Percentiles rank a stretch among this genome's conserved stretches.
Evolutionary conservation across 306 rosid genomes (phyloP).

Genomic region (Adenanthera pavonina): DNA sequence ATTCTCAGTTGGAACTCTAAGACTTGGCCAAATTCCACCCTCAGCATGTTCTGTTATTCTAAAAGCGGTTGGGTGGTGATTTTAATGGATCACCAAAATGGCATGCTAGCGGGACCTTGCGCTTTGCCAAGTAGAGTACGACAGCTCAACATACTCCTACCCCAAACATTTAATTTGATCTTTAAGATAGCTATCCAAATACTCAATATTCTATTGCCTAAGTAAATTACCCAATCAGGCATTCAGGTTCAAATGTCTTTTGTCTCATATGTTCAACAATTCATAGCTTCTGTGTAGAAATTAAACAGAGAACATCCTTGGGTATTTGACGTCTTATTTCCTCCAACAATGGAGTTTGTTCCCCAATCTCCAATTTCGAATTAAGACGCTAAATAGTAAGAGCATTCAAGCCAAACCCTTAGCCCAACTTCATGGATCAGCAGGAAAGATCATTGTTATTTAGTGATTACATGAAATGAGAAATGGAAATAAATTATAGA

Average conservation of each 20-base stretch:
- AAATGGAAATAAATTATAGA: background rate
- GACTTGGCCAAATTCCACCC: background rate
- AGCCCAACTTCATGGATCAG: conserved; percentile 20
- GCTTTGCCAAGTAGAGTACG: background rate
- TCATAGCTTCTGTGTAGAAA: conserved; percentile 3
- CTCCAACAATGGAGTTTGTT: background rate
- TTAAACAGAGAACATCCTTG: background rate
- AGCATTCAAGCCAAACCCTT: conserved; percentile 34
- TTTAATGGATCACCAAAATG: background rate
- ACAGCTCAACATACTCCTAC: background rate
- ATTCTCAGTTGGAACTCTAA: background rate
- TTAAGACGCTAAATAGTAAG: background rate
- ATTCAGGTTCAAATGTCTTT: conserved; percentile 13
- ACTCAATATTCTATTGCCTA: background rate
- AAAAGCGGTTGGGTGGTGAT: background rate
- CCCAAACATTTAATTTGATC: background rate
- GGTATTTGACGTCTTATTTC: background rate
- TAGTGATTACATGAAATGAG: background rate
- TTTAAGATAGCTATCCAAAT: background rate
- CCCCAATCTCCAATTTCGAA: conserved; percentile 29
- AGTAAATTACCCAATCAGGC: conserved; percentile 9
- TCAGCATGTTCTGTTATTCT: background rate
- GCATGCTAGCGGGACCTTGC: background rate
- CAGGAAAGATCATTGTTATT: background rate
- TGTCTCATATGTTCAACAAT: background rate